phyloP scores from a whole-genome alignment of 176 grass and related monocot genomes.

The Pontederia crassipes region DNA sequence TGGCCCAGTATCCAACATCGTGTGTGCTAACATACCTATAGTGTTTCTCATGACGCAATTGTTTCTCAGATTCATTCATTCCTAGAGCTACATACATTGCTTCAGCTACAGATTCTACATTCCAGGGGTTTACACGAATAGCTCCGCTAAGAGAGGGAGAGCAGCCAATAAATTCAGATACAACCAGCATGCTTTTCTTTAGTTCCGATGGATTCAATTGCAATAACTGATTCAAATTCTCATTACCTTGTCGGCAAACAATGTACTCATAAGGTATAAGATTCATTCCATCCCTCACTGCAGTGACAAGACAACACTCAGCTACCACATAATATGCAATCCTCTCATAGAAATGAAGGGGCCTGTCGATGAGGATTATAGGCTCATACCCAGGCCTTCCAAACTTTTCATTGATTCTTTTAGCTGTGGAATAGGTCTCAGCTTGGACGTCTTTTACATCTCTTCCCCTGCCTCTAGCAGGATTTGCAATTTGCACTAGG shows the following conservation, averaged over 20 bases:
- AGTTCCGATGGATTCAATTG: neutral
- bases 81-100: too few species aligned
- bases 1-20: too few species aligned
- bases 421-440: neutral
- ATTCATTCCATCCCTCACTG: conserved; percentile 3
- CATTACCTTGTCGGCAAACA: neutral
- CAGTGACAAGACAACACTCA: neutral
- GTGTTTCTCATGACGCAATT: too few species aligned
- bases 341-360: neutral
- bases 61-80: too few species aligned
- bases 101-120: too few species aligned
- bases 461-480: neutral
- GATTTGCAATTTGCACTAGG: neutral
- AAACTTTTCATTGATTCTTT: neutral
- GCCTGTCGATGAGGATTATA: neutral
- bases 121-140: neutral
- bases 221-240: neutral
- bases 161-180: conserved; percentile 1
- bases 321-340: neutral
- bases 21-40: too few species aligned
- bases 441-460: neutral
- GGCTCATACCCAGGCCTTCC: neutral
- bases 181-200: neutral
- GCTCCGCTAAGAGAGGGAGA: conserved; percentile 2
- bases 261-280: conserved; percentile 1